A percentile compares a stretch with the other conserved stretches of the same genome.
phyloP scores from a whole-genome alignment of 768 basidiomycete species.

The Rhizopogon vulgaris region DNA sequence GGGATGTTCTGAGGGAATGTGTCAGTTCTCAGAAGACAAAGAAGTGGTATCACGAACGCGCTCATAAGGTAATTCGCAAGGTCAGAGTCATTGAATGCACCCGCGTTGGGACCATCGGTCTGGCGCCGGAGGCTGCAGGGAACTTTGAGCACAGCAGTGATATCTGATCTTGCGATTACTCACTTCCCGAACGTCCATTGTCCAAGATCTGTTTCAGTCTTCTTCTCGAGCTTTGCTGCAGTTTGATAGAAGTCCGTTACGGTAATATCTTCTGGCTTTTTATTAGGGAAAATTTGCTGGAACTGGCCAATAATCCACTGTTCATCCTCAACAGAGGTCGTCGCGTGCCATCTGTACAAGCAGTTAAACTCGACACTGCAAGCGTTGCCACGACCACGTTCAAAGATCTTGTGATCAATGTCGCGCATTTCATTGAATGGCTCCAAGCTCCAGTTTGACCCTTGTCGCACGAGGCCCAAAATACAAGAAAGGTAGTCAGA shows the following conservation, averaged over 20 bases:
- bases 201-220: slow-evolving; percentile 36
- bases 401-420: slow-evolving; percentile 58
- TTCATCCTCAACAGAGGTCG: slow-evolving; percentile 67
- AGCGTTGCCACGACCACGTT: slow-evolving; percentile 75
- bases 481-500: slow-evolving; percentile 81
- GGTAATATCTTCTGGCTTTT: slow-evolving; percentile 41
- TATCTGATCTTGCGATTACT: slow-evolving; percentile 11
- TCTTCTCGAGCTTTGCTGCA: slow-evolving; percentile 31
- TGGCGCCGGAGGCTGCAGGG: slow-evolving; percentile 51
- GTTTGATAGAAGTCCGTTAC: slow-evolving; percentile 45
- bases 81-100: slow-evolving; percentile 59
- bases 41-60: slow-evolving; percentile 43
- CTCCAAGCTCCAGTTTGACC: slow-evolving; percentile 70
- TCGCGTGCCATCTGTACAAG: slow-evolving; percentile 82
- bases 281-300: slow-evolving; percentile 45
- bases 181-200: slow-evolving; percentile 68
- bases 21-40: background rate
- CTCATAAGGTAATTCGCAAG: slow-evolving; percentile 61
- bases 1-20: slow-evolving; percentile 45
- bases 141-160: slow-evolving; percentile 1
- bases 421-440: slow-evolving; percentile 71
- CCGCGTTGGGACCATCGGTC: slow-evolving; percentile 31
- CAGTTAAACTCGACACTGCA: slow-evolving; percentile 89
- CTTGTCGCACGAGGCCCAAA: slow-evolving; percentile 67
- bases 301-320: slow-evolving; percentile 58